Evolutionary conservation across 2,329 filamentous ascomycete genomes (phyloP).

Genomic region (Aspergillus intermedius): DNA sequence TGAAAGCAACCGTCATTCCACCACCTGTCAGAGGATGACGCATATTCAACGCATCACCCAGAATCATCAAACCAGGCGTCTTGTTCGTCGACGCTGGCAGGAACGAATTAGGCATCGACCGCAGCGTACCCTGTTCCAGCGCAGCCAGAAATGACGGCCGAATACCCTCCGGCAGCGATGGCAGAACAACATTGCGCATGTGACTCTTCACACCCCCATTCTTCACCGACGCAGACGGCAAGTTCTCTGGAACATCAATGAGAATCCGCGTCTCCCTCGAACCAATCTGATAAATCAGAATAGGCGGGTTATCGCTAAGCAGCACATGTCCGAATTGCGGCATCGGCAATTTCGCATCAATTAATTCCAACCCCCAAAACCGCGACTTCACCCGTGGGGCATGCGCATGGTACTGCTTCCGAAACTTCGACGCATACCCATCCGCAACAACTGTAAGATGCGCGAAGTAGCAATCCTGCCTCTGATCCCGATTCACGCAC

Average conservation of each 20-base stretch:
- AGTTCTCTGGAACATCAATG: constrained; percentile 75
- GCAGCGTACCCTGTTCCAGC: constrained; percentile 69
- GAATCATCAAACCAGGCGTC: constrained; percentile 65
- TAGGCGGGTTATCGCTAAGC: constrained; percentile 68
- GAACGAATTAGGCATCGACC: constrained; percentile 94
- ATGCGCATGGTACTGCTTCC: constrained; percentile 66
- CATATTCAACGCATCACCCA: constrained; percentile 98
- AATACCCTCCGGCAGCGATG: constrained; percentile 64
- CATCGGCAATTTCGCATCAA: constrained; percentile 73
- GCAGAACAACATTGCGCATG: constrained; percentile 71
- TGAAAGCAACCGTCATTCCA: constrained; percentile 96
- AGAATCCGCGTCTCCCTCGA: constrained; percentile 87
- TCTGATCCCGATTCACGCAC: constrained; percentile 56
- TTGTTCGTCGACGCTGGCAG: constrained; percentile 72
- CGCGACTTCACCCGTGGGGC: constrained; percentile 69
- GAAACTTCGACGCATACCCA: constrained; percentile 87
- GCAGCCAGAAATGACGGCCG: constrained; percentile 69
- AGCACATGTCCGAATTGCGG: constrained; percentile 79
- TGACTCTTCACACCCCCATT: constrained; percentile 81
- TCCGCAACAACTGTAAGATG: constrained; percentile 83
- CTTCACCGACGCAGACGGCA: constrained; percentile 64
- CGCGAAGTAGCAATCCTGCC: constrained; percentile 76
- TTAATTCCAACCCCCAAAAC: constrained; percentile 90
- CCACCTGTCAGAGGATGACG: constrained; percentile 95
- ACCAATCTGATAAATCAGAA: constrained; percentile 95